Conservation (phyloP, 2,329 filamentous ascomycete genomes). For the Amesomyces nigricolor region DNA sequence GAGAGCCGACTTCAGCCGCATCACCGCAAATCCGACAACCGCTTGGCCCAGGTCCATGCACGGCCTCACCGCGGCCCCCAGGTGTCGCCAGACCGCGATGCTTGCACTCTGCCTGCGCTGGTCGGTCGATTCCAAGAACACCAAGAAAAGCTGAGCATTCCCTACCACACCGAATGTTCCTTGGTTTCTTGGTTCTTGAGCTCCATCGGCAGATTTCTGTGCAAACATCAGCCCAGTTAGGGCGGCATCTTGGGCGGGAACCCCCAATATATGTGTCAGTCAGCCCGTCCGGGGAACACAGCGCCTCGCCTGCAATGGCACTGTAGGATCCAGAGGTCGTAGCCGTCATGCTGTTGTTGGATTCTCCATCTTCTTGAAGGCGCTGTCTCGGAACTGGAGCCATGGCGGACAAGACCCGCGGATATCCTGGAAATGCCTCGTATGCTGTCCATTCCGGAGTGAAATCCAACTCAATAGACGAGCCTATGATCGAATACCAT, state of each 20-base stretch:
- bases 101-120: background rate
- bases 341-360: too few species aligned
- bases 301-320: background rate
- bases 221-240: background rate
- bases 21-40: background rate
- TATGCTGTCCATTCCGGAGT: too few species aligned
- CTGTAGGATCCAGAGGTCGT: background rate
- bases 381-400: too few species aligned
- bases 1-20: conserved; percentile 1
- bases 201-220: conserved; percentile 5
- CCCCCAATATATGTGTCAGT: background rate
- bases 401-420: too few species aligned
- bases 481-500: too few species aligned
- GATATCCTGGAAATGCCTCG: too few species aligned
- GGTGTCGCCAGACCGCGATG: background rate
- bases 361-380: too few species aligned
- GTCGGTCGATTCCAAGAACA: background rate
- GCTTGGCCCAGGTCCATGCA: background rate
- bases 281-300: background rate
- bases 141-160: too few species aligned
- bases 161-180: too few species aligned
- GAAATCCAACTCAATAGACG: too few species aligned
- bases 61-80: background rate
- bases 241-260: background rate
- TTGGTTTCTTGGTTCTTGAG: background rate